Percentiles rank a stretch among this genome's conserved stretches.
Evolutionary conservation across 2,329 filamentous ascomycete species (phyloP).

Genomic region (Cladophialophora psammophila): DNA sequence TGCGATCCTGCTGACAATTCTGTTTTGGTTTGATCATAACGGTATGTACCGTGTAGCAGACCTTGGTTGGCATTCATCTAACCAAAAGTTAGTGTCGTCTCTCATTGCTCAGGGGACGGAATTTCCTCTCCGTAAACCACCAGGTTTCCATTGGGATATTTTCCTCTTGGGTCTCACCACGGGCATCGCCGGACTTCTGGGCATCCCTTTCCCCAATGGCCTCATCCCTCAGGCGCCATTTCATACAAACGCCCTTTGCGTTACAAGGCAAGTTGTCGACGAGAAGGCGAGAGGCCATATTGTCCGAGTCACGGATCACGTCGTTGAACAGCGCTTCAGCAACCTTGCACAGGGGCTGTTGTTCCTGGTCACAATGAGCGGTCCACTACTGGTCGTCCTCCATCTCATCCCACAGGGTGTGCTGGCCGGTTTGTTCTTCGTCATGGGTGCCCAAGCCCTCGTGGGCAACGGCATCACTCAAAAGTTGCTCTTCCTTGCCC

Average conservation of each 20-base stretch:
- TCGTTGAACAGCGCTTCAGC: slow-evolving; percentile 75
- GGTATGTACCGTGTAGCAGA: slow-evolving; percentile 56
- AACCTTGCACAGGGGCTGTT: slow-evolving; percentile 80
- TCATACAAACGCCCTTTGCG: slow-evolving; percentile 79
- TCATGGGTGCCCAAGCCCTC: slow-evolving; percentile 82
- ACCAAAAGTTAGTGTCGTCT: slow-evolving; percentile 68
- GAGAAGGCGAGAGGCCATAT: slow-evolving; percentile 64
- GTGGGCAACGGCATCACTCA: slow-evolving; percentile 77
- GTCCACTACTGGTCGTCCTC: slow-evolving; percentile 74
- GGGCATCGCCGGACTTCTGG: slow-evolving; percentile 75
- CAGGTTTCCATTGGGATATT: slow-evolving; percentile 85
- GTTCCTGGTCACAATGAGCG: slow-evolving; percentile 79
- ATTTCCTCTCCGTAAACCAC: slow-evolving; percentile 79
- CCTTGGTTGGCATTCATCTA: neutral
- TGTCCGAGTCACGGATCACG: slow-evolving; percentile 67
- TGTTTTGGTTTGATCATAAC: slow-evolving; percentile 92
- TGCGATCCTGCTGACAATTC: slow-evolving; percentile 78
- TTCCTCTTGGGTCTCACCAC: slow-evolving; percentile 82
- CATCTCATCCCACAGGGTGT: slow-evolving; percentile 82
- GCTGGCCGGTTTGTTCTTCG: slow-evolving; percentile 81
- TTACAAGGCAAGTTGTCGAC: slow-evolving; percentile 65
- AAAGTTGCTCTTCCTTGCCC: slow-evolving; percentile 74
- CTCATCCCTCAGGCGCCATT: slow-evolving; percentile 85
- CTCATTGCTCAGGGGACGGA: slow-evolving; percentile 84
- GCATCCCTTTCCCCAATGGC: slow-evolving; percentile 81